These are phyloP conservation scores for Dunaliella sp. DNA, from an alignment of 139 green algal species.

Conservation along the genomic window DNA sequence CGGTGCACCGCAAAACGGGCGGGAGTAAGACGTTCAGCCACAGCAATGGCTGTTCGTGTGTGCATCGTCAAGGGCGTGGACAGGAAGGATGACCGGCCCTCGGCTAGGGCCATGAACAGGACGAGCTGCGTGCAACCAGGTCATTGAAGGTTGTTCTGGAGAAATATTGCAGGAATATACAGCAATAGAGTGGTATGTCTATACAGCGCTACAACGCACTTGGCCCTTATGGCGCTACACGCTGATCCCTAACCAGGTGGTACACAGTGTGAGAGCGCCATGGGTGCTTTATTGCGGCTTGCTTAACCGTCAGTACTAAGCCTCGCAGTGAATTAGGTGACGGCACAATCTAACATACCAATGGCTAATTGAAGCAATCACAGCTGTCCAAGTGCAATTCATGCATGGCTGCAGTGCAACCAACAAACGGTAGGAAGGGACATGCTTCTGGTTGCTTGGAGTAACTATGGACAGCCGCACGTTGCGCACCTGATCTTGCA, in stretches of 20 bases:
- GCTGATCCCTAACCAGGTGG: background rate
- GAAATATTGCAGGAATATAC: background rate
- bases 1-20: too few relatives aligned
- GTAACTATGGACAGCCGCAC: background rate
- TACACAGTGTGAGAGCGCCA: too few relatives aligned
- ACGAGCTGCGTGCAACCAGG: background rate
- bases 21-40: background rate
- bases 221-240: background rate
- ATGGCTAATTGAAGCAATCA: background rate
- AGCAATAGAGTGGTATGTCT: background rate
- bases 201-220: background rate
- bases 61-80: background rate
- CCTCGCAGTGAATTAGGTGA: too few relatives aligned
- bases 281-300: too few relatives aligned
- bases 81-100: background rate
- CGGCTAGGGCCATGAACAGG: background rate
- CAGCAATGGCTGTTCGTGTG: background rate
- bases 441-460: background rate
- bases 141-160: background rate
- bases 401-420: background rate
- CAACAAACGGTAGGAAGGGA: too few relatives aligned
- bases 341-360: background rate
- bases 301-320: too few relatives aligned
- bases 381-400: background rate
- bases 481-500: background rate